Evolutionary conservation across 805 yeast genomes (phyloP), one percentile per base, ranked within the genome.

Genomic region (Teunomyces barrocoloradensis): DNA sequence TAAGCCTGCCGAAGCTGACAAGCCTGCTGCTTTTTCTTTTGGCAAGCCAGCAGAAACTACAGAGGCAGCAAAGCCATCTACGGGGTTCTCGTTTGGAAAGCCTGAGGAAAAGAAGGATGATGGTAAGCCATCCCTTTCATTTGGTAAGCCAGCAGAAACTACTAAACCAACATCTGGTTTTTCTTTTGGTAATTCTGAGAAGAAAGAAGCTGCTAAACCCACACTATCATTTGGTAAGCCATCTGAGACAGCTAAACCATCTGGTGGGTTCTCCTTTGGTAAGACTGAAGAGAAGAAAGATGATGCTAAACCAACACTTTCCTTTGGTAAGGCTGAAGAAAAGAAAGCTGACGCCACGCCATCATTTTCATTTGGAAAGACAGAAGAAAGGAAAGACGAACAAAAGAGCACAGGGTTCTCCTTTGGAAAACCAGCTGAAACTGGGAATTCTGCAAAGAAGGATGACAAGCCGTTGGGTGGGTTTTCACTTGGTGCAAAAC

Each of bases 401-500:
- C 27, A 25, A 25, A 25, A 42, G 15, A 6, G 29, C 12, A 37
- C 32, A 10, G 7, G 56, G 15, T 50, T 57, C 33, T 51, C 60
- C 3, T 54, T 57, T 7, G 55, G 53, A 11, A 33, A 55, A 7
- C 57, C 59, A 25, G 65, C 55, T 11, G 64, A 54, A 35, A 56
- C 48, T 41, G 57, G 42, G 42, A 63, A 44, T 47, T 60, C 45
- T 6, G 62, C 57, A 25, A 57, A 58, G 49, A 54, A 57, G 29
- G 66, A 59, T 9, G 60, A 54, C 17, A 59, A 55, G 13, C 49
- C 48, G 17, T 47, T 18, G 43, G 49, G 58, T n/a, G 49, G 54
- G 4, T 57, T 59, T 37, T 46, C 61, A 11, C 55, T 63, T 44
- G 65, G 65, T 12, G 58, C 66, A 21, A 55, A 50, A 27, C 47